These are phyloP conservation scores for Cladophialophora yegresii DNA, from an alignment of 2,329 filamentous ascomycete species.

Conservation along the genomic window DNA sequence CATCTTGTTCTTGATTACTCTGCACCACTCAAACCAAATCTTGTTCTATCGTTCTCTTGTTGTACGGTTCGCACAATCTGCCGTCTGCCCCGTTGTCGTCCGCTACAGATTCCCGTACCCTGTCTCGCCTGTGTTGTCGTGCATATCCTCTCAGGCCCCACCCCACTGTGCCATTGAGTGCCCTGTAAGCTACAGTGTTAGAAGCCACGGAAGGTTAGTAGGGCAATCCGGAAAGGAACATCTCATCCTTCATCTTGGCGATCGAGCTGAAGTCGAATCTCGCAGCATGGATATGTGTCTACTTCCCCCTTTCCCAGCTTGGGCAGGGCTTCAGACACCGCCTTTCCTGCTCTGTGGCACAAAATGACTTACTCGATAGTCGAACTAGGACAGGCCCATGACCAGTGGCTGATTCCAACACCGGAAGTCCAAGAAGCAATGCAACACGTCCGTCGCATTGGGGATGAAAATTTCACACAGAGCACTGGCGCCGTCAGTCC, in stretches of 20 bases:
- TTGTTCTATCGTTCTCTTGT: no score
- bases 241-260: not conserved
- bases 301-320: not conserved
- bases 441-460: slow-evolving; percentile 15
- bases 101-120: no score
- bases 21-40: no score
- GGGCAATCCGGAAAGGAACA: not conserved
- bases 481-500: slow-evolving; percentile 6
- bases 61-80: no score
- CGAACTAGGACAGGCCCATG: slow-evolving; percentile 16
- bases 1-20: no score
- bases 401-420: slow-evolving; percentile 5
- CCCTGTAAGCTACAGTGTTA: no score
- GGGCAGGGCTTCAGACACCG: not conserved
- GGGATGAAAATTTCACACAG: slow-evolving; percentile 9
- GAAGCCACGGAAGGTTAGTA: no score
- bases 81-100: no score
- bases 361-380: slow-evolving; percentile 3
- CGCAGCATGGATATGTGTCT: not conserved
- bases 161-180: no score
- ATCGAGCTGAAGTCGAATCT: not conserved
- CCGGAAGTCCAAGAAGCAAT: slow-evolving; percentile 17
- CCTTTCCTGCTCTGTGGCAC: not conserved
- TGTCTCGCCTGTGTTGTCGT: no score
- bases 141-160: no score